Conservation (phyloP, 169 alveolate species). For the Plasmodium vinckei region DNA sequence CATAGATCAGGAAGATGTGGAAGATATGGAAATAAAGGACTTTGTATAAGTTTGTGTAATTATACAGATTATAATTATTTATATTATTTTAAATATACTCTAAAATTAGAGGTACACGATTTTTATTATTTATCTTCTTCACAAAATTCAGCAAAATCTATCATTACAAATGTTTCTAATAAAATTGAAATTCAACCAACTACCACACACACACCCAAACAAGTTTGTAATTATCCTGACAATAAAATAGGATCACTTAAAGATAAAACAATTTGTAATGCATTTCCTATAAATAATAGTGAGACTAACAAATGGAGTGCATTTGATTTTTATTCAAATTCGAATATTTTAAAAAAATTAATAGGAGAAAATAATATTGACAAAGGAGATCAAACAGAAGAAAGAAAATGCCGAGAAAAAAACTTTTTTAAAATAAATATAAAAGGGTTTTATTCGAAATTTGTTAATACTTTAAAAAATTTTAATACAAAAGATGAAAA, state of each 20-base stretch:
- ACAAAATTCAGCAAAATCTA: neutral
- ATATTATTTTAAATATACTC: constrained; percentile 36
- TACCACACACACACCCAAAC: neutral
- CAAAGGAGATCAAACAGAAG: neutral
- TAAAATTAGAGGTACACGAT: constrained; percentile 33
- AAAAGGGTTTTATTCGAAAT: constrained; percentile 44
- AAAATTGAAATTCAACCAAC: neutral
- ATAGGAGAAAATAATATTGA: neutral
- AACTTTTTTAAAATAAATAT: constrained; percentile 11
- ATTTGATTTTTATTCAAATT: no score
- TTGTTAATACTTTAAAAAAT: neutral
- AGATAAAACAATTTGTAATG: neutral
- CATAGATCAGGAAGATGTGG: constrained; percentile 94
- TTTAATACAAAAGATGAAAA: neutral
- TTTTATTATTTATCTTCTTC: constrained; percentile 26
- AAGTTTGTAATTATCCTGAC: neutral
- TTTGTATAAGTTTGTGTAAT: constrained; percentile 85
- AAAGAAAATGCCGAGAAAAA: neutral
- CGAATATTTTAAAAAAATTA: neutral
- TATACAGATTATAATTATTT: constrained; percentile 56
- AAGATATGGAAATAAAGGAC: constrained; percentile 89
- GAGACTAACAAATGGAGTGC: neutral
- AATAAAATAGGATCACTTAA: neutral
- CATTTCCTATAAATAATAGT: no score
- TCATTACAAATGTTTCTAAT: neutral